Evolutionary conservation across 2,329 filamentous ascomycete genomes (phyloP).

Genomic region (Fusarium protoensiforme): DNA sequence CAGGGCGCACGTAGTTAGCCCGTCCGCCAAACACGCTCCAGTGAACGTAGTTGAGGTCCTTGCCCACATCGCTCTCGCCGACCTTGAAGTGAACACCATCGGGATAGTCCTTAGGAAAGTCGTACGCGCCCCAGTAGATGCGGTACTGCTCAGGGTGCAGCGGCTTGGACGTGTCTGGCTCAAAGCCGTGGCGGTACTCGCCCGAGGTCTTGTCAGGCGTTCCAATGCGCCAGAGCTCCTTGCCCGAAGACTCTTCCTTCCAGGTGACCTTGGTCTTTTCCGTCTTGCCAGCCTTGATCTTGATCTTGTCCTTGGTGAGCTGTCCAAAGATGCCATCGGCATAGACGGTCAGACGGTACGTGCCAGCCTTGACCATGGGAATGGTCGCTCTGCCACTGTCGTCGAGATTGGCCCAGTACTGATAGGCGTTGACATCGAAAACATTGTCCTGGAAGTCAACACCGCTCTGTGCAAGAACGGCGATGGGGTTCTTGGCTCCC

Average conservation of each 20-base stretch:
- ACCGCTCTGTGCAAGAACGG: constrained; percentile 58
- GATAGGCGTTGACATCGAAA: constrained; percentile 63
- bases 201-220: constrained; percentile 70
- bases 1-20: constrained; percentile 58
- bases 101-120: constrained; percentile 70
- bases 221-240: constrained; percentile 71
- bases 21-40: constrained; percentile 72
- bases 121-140: constrained; percentile 70
- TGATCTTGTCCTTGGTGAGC: constrained; percentile 62
- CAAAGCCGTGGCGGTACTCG: constrained; percentile 69
- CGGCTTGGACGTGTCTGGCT: constrained; percentile 58
- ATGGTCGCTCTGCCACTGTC: constrained; percentile 61
- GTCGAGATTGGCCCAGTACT: constrained; percentile 70
- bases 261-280: constrained; percentile 57
- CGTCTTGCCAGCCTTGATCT: constrained; percentile 51
- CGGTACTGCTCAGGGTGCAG: constrained; percentile 67
- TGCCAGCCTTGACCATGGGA: constrained; percentile 65
- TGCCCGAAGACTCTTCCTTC: constrained; percentile 65
- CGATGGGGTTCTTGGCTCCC: constrained; percentile 62
- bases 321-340: constrained; percentile 72
- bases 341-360: constrained; percentile 71
- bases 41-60: constrained; percentile 72
- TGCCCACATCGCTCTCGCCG: constrained; percentile 59
- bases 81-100: constrained; percentile 67
- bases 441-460: constrained; percentile 56